phyloP scores from a whole-genome alignment of 805 yeast genomes.

The Lipomyces orientalis region DNA sequence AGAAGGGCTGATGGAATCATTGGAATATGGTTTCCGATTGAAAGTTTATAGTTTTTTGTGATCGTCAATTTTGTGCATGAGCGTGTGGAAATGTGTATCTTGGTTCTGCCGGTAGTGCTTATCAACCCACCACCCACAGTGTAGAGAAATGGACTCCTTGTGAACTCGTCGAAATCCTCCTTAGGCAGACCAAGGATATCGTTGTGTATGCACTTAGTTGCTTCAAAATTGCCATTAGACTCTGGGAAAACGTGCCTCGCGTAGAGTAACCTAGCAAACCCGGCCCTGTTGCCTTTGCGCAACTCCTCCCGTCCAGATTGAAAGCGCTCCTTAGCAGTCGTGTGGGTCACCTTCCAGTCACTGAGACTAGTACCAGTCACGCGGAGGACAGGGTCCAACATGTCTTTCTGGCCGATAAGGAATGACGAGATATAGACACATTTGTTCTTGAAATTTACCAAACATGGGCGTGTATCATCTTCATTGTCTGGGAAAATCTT shows the following conservation, averaged over 20 bases:
- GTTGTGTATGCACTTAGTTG: constrained; percentile 6
- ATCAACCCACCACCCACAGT: too few species aligned
- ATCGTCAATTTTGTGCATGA: too few species aligned
- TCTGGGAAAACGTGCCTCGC: constrained; percentile 10
- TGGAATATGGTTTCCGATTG: background rate
- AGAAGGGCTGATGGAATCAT: constrained; percentile 8
- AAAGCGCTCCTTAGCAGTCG: background rate
- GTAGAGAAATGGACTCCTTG: too few species aligned
- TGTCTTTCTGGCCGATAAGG: too few species aligned
- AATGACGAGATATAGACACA: too few species aligned
- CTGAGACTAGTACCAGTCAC: background rate
- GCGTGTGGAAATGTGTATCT: too few species aligned
- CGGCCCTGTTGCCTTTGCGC: constrained; percentile 9
- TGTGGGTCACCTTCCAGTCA: constrained; percentile 6
- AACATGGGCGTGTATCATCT: background rate
- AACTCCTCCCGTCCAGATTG: background rate
- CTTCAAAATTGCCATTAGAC: constrained; percentile 2
- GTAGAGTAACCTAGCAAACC: constrained; percentile 9
- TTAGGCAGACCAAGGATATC: constrained; percentile 13
- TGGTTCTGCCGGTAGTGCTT: too few species aligned
- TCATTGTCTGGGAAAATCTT: too few species aligned
- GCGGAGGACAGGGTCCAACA: too few species aligned
- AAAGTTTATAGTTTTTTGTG: too few species aligned
- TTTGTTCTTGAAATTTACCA: background rate
- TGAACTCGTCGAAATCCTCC: constrained; percentile 11